Base-by-base conservation (phyloP, 2,329 filamentous ascomycete genomes). In the Aspergillus uvarum region DNA sequence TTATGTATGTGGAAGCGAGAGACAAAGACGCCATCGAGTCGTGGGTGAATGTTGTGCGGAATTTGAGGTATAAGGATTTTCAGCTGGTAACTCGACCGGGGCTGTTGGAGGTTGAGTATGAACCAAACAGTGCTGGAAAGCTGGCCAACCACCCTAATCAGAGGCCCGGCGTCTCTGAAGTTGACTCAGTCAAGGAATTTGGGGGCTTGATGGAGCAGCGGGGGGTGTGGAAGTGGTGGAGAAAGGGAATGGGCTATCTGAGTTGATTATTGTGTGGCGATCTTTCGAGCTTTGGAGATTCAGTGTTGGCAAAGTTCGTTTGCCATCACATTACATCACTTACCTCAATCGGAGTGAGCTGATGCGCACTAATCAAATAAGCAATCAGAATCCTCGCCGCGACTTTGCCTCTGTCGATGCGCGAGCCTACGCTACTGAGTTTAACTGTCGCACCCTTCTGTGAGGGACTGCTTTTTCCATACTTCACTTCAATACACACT, bases 1-100 rank as follows among this genome's bases (percentile, higher is more conserved):
- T 93, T 65, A 92, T 93, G 89, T 91, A 92, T 70, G 89, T 88
- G 53, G 87, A 91, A 70, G 85, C 86, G 1, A 64, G 65, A 4
- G 77, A 81, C n/a, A 81, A 84, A 65, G 67, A 69, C 1, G 79
- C 79, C 1, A 83, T 91, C 3, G 80, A 79, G 59, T 78, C 80
- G 14, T 92, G 89, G 89, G 86, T 91, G 4, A 79, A 78, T 11
- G 77, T 79, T 1, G 88, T 91, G 2, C 84, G 89, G 58, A 81
- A 81, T 26, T 74, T 91, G 47, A 81, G 87, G 6, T 91, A 91
- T 74, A 91, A 91, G 65, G 88, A 91, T 72, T 91, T 88, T 56
- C 85, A 89, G 63, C 82, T 90, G 51, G 83, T 82, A 7, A 78
- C 77, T 16, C 82, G 84, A 64, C 84, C 86, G 10, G 81, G 74